Evolutionary conservation across 1,284 basidiomycete species (phyloP).

Genomic region (Malassezia brasiliensis): DNA sequence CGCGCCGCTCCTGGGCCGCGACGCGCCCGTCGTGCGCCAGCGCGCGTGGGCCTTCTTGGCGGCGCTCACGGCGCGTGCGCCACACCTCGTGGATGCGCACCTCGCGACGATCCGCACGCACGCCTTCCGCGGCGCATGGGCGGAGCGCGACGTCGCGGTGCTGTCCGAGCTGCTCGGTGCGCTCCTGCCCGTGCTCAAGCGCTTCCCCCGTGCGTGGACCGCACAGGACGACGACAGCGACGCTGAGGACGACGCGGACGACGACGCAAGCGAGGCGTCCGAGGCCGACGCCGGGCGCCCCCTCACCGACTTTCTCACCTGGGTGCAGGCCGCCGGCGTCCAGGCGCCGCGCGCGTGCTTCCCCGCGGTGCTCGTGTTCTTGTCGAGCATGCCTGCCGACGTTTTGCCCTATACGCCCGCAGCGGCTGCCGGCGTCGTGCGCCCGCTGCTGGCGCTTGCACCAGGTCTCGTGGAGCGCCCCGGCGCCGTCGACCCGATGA

Average conservation of each 20-base stretch:
- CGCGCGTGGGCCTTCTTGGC: slow-evolving; percentile 34
- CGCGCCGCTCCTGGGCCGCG: slow-evolving; percentile 23
- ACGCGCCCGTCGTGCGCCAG: slow-evolving; percentile 26
- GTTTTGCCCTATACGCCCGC: slow-evolving; percentile 48
- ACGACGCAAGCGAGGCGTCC: slow-evolving; percentile 20
- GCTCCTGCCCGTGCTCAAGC: slow-evolving; percentile 31
- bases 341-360: slow-evolving; percentile 67
- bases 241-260: background rate
- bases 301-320: slow-evolving; percentile 56
- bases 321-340: slow-evolving; percentile 64
- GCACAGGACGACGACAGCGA: slow-evolving; percentile 15
- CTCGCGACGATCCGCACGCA: slow-evolving; percentile 20
- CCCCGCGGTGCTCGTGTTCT: slow-evolving; percentile 63
- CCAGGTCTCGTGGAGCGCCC: slow-evolving; percentile 57
- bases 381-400: slow-evolving; percentile 64
- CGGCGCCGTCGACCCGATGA: slow-evolving; percentile 21
- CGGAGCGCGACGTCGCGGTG: slow-evolving; percentile 35
- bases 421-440: slow-evolving; percentile 55
- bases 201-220: slow-evolving; percentile 41
- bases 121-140: slow-evolving; percentile 34
- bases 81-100: slow-evolving; percentile 20
- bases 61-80: slow-evolving; percentile 10
- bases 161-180: slow-evolving; percentile 29
- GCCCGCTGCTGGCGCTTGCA: slow-evolving; percentile 66
- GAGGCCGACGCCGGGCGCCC: slow-evolving; percentile 18